Evolutionary conservation across 176 grass and related monocot species (phyloP).

Genomic region (Oryza meridionalis): DNA sequence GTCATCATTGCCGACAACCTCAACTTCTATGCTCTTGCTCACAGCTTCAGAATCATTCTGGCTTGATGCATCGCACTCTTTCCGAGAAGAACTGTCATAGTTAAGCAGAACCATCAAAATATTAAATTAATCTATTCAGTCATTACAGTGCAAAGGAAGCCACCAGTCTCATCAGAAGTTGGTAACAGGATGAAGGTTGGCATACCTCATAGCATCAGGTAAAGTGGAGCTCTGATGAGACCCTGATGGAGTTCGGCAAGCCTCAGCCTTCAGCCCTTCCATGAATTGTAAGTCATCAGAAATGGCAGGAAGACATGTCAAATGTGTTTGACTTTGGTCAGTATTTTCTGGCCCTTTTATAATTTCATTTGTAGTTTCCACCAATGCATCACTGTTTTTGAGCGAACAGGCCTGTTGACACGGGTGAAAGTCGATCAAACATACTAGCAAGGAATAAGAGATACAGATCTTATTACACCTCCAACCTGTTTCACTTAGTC

Average conservation of each 20-base stretch:
- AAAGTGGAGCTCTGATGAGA: conserved; percentile 38
- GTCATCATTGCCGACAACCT: conserved; percentile 23
- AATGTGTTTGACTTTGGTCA: conserved; percentile 20
- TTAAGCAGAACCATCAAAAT: not conserved
- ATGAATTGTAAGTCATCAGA: conserved; percentile 31
- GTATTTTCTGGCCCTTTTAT: conserved; percentile 7
- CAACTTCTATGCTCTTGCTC: conserved; percentile 2
- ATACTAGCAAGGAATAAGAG: not conserved
- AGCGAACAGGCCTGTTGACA: conserved; percentile 45
- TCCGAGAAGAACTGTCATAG: conserved; percentile 38
- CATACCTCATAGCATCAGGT: conserved; percentile 53
- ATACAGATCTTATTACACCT: not conserved
- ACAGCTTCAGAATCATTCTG: conserved; percentile 11
- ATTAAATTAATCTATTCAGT: not conserved
- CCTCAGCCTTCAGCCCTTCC: conserved; percentile 27
- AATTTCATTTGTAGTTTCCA: conserved; percentile 50
- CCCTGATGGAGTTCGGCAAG: conserved; percentile 36
- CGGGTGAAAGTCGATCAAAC: conserved; percentile 7
- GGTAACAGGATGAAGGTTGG: not conserved
- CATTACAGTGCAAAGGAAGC: conserved; percentile 3
- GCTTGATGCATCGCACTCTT: conserved; percentile 37
- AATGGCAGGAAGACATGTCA: not conserved
- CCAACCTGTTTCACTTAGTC: not conserved
- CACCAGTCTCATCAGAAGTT: conserved; percentile 14
- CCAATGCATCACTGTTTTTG: conserved; percentile 9